Evolutionary conservation across 192 early-diverging fungal species (phyloP), one percentile per base, ranked within the genome.

Genomic region (Coemansia guatemalensis): DNA sequence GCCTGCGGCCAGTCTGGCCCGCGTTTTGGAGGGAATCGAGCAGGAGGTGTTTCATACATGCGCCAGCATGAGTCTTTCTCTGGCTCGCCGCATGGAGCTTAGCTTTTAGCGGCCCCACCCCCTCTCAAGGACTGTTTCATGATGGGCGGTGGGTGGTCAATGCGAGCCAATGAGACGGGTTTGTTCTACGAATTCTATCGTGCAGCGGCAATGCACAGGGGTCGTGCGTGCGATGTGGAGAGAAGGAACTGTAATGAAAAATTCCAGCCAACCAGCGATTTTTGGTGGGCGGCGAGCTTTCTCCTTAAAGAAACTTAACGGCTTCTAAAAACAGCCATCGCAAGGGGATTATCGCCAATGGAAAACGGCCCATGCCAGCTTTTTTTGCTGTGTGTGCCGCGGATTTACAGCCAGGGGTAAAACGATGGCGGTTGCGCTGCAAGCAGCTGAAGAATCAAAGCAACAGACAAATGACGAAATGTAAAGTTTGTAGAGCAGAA

Each of bases 61-160:
- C 50, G 74, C 65, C 29, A 56, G 64, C 29, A 39, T 77, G 23
- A 69, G 74, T 5, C 56, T 54, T 26, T 29, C 52, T 14, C 22
- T 77, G 53, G 69, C 65, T 21, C 53, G 26, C 4, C 58, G 64
- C 22, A 50, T 68, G 58, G 30, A 35, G 1, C 52, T 60, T 29
- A 30, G 51, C 12, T n/a, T 56, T 17, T 56, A 64, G 55, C 3
- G 20, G 7, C 1, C 21, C 1, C 21, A 30, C 30, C 44, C 50
- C 14, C 60, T 44, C 17, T 44, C 14, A 17, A 44, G 39, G 9
- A 1, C 14, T 17, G 39, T 44, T 44, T 44, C 39, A 44, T 44
- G 39, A 4, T 30, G 14, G 12, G 12, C 39, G 39, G 14, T 1
- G 9, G 39, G 39, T 44, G 39, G 39, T 44, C 39, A 44, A 12